Conservation (phyloP, 2,329 filamentous ascomycete species). For the Trichoderma cornu-damae region DNA sequence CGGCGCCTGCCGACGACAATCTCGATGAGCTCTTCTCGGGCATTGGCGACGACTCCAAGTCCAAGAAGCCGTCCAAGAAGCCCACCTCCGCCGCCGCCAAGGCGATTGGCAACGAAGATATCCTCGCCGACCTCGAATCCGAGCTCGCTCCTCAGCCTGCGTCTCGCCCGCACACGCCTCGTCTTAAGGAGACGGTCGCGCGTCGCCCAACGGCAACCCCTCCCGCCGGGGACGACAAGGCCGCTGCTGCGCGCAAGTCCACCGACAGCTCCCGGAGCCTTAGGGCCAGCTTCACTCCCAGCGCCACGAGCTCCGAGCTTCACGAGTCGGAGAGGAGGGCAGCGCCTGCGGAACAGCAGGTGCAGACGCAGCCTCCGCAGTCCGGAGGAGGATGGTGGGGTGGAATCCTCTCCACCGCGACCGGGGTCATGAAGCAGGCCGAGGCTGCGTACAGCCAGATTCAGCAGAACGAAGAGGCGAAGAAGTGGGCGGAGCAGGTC, state of each 20-base stretch:
- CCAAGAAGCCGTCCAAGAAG: slow-evolving; percentile 48
- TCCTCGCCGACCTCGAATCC: slow-evolving; percentile 77
- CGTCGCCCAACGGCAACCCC: slow-evolving; percentile 46
- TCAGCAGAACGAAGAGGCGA: slow-evolving; percentile 92
- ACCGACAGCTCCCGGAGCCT: slow-evolving; percentile 69
- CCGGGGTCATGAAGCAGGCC: slow-evolving; percentile 84
- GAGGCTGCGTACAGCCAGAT: slow-evolving; percentile 92
- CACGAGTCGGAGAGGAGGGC: slow-evolving; percentile 54
- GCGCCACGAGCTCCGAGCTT: slow-evolving; percentile 57
- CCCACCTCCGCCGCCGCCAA: slow-evolving; percentile 47
- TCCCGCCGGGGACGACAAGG: slow-evolving; percentile 60
- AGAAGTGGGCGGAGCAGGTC: slow-evolving; percentile 92
- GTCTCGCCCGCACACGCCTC: slow-evolving; percentile 78
- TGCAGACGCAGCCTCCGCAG: slow-evolving; percentile 25
- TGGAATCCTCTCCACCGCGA: slow-evolving; percentile 74
- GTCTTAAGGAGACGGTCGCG: slow-evolving; percentile 51
- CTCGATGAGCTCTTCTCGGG: slow-evolving; percentile 62
- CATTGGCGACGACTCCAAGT: slow-evolving; percentile 49
- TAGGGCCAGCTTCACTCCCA: slow-evolving; percentile 67
- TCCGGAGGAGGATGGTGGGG: slow-evolving; percentile 81
- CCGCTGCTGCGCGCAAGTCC: slow-evolving; percentile 57
- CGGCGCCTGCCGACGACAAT: slow-evolving; percentile 54
- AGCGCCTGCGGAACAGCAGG: slow-evolving; percentile 40
- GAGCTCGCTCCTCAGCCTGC: slow-evolving; percentile 66
- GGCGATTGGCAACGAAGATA: slow-evolving; percentile 58